phyloP scores from a whole-genome alignment of 169 alveolate species.

The Eimeria tenella region DNA sequence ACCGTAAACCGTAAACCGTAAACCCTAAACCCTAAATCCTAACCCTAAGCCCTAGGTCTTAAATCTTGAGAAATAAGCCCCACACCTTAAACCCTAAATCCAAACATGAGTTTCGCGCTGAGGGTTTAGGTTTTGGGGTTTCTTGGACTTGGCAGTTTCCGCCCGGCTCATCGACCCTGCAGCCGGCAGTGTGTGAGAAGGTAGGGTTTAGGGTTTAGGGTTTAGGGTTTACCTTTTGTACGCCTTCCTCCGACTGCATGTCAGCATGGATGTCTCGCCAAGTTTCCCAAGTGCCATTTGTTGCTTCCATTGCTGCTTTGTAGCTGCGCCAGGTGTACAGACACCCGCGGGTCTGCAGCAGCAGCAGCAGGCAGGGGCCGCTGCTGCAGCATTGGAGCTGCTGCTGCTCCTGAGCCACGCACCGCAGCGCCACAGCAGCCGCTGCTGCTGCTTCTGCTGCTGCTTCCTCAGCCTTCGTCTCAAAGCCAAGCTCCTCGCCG shows the following conservation, averaged over 20 bases:
- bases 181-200: too few species aligned
- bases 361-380: slow-evolving; percentile 33
- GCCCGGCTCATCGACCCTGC: too few species aligned
- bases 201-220: slow-evolving; percentile 24
- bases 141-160: too few species aligned
- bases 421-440: slow-evolving; percentile 45
- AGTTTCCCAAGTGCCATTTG: slow-evolving; percentile 64
- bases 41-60: neutral
- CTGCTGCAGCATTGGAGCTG: slow-evolving; percentile 62
- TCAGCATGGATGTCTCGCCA: slow-evolving; percentile 78
- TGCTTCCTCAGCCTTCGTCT: neutral
- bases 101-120: neutral
- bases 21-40: slow-evolving; percentile 12
- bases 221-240: slow-evolving; percentile 7
- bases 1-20: neutral
- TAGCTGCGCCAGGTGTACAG: slow-evolving; percentile 39
- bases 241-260: slow-evolving; percentile 36
- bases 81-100: neutral
- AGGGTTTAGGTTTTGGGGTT: neutral
- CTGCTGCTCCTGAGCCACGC: slow-evolving; percentile 19
- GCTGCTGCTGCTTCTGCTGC: slow-evolving; percentile 44
- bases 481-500: slow-evolving; percentile 10
- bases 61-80: neutral
- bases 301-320: slow-evolving; percentile 40
- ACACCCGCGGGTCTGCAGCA: slow-evolving; percentile 13